Evolutionary conservation across 164 flowering plant species (phyloP).

Genomic region (Aristolochia fimbriata): DNA sequence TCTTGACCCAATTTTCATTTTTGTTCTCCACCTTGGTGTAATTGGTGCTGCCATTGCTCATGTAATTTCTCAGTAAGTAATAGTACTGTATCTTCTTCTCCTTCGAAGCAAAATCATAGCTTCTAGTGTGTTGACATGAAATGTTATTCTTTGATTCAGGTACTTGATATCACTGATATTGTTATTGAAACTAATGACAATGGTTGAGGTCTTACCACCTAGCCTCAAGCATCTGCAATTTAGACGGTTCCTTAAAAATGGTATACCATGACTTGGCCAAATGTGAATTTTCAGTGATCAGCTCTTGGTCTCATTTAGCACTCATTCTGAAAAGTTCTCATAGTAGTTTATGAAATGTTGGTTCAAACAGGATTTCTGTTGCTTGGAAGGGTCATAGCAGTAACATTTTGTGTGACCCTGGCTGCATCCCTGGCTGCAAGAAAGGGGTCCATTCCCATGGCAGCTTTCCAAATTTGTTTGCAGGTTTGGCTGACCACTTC

Average conservation of each 20-base stretch:
- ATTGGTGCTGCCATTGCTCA: slow-evolving; percentile 97
- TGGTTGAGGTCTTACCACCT: slow-evolving; percentile 69
- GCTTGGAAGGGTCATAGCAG: slow-evolving; percentile 70
- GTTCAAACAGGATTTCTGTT: slow-evolving; percentile 44
- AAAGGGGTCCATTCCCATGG: slow-evolving; percentile 77
- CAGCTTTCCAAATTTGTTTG: slow-evolving; percentile 88
- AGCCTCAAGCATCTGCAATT: slow-evolving; percentile 54
- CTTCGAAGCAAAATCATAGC: no score
- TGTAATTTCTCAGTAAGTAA: slow-evolving; percentile 87
- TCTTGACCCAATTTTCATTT: slow-evolving; percentile 80
- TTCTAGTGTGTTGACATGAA: no score
- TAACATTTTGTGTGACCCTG: slow-evolving; percentile 83
- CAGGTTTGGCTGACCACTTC: slow-evolving; percentile 93
- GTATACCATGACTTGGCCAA: slow-evolving; percentile 28
- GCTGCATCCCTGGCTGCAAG: slow-evolving; percentile 91
- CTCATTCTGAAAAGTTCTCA: slow-evolving; percentile 36
- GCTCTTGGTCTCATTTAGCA: not conserved
- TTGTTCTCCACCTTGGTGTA: slow-evolving; percentile 54
- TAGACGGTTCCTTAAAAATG: slow-evolving; percentile 69
- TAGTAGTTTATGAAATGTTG: slow-evolving; percentile 91
- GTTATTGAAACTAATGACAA: slow-evolving; percentile 39
- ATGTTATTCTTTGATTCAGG: no score
- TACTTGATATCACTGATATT: slow-evolving; percentile 63
- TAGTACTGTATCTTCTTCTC: not conserved
- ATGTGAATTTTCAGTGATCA: no score